Conservation (phyloP, 169 alveolate genomes). For the Fabrea salina region DNA sequence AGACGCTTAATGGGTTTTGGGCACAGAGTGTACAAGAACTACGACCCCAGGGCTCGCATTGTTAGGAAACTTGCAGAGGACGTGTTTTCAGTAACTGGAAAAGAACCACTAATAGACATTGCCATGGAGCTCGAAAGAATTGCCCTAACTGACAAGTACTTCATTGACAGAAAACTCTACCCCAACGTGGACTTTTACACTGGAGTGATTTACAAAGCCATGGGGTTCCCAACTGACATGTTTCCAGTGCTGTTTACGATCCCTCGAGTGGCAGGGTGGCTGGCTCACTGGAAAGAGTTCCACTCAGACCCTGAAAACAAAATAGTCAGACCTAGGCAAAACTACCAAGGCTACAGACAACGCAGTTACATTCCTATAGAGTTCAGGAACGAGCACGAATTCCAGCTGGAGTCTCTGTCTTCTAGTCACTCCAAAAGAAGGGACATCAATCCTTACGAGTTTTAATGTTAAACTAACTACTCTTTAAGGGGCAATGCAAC, state of each 20-base stretch:
- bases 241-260: slow-evolving; percentile 73
- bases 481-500: slow-evolving; percentile 21
- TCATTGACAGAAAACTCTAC: slow-evolving; percentile 69
- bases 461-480: background rate
- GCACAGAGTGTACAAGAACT: slow-evolving; percentile 85
- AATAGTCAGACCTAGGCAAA: slow-evolving; percentile 75
- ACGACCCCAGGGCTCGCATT: slow-evolving; percentile 85
- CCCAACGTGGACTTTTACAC: slow-evolving; percentile 80
- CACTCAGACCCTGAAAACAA: slow-evolving; percentile 72
- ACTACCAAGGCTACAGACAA: slow-evolving; percentile 60
- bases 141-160: slow-evolving; percentile 68
- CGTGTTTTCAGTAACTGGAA: slow-evolving; percentile 66
- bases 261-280: slow-evolving; percentile 82
- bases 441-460: background rate
- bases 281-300: slow-evolving; percentile 79
- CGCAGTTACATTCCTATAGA: slow-evolving; percentile 59
- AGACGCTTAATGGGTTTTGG: slow-evolving; percentile 88
- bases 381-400: slow-evolving; percentile 43
- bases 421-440: background rate
- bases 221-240: slow-evolving; percentile 83
- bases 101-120: slow-evolving; percentile 71
- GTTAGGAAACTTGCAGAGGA: slow-evolving; percentile 72
- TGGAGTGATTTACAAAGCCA: slow-evolving; percentile 72
- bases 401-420: background rate
- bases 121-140: slow-evolving; percentile 73